phyloP scores from a whole-genome alignment of 2,329 filamentous ascomycete species.

The Diaporthe capsici region DNA sequence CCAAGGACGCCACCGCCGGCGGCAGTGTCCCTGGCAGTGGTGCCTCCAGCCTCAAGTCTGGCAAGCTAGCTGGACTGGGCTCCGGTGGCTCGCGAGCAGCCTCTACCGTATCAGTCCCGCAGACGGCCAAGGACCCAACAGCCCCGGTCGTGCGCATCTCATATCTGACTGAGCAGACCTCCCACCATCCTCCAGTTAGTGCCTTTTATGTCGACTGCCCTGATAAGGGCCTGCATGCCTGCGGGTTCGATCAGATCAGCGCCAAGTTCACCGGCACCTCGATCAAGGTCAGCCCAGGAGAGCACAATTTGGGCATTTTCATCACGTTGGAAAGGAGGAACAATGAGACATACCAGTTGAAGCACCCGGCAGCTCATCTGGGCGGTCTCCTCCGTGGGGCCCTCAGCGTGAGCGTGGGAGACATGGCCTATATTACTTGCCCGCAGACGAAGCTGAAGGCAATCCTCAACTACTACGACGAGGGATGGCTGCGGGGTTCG shows the following conservation, averaged over 20 bases:
- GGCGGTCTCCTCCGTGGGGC: slow-evolving; percentile 89
- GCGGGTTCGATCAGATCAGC: slow-evolving; percentile 95
- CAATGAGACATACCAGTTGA: slow-evolving; percentile 94
- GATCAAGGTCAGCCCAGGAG: slow-evolving; percentile 89
- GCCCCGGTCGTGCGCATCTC: slow-evolving; percentile 80
- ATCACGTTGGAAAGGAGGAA: slow-evolving; percentile 84
- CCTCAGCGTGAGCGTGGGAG: slow-evolving; percentile 91
- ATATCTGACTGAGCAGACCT: slow-evolving; percentile 97
- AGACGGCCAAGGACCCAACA: slow-evolving; percentile 57
- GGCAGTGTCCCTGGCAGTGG: slow-evolving; percentile 55
- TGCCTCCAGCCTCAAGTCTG: slow-evolving; percentile 63
- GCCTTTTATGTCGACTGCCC: slow-evolving; percentile 96
- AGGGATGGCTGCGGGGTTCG: slow-evolving; percentile 92
- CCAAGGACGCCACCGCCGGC: slow-evolving; percentile 57
- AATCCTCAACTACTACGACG: slow-evolving; percentile 93
- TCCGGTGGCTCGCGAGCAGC: slow-evolving; percentile 59
- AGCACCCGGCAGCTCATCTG: slow-evolving; percentile 92
- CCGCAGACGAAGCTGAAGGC: slow-evolving; percentile 91
- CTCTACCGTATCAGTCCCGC: slow-evolving; percentile 65
- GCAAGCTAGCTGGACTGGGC: slow-evolving; percentile 49
- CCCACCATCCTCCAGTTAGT: slow-evolving; percentile 96
- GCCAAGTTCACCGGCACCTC: slow-evolving; percentile 98
- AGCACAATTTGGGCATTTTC: slow-evolving; percentile 97
- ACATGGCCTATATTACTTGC: slow-evolving; percentile 90
- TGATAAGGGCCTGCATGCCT: slow-evolving; percentile 87